Evolutionary conservation across 306 rosid species (phyloP).

Genomic region (Dryas drummondii): DNA sequence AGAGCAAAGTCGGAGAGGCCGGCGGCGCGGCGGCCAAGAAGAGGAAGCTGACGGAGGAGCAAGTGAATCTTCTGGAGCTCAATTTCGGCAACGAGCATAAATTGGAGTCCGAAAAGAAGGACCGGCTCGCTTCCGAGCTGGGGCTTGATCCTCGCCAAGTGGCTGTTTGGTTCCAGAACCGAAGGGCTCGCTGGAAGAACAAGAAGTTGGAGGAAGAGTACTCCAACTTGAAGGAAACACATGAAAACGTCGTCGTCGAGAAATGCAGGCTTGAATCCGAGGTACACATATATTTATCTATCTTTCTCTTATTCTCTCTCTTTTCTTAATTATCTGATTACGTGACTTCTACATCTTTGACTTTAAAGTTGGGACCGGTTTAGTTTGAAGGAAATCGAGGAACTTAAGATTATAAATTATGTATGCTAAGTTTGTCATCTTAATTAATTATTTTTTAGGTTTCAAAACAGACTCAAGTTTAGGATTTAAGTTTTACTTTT

Average conservation of each 20-base stretch:
- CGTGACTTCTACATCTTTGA: constrained; percentile 7
- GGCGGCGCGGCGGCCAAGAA: constrained; percentile 41
- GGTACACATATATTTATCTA: constrained; percentile 35
- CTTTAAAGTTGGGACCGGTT: constrained; percentile 8
- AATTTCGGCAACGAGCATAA: constrained; percentile 78
- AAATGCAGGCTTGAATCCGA: constrained; percentile 70
- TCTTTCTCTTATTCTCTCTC: constrained; percentile 2
- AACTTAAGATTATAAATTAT: background rate
- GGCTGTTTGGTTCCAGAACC: constrained; percentile 94
- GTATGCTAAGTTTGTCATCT: no score
- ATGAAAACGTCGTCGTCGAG: constrained; percentile 53
- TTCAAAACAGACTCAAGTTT: background rate
- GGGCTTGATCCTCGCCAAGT: constrained; percentile 93
- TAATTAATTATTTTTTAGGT: background rate
- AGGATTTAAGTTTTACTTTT: background rate
- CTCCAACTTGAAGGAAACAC: constrained; percentile 51
- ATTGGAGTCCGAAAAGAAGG: constrained; percentile 77
- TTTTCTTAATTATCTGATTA: background rate
- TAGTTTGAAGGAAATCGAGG: constrained; percentile 7
- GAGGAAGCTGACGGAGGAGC: constrained; percentile 75
- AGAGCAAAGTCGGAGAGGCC: constrained; percentile 55
- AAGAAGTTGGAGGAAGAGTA: constrained; percentile 82
- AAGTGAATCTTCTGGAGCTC: constrained; percentile 61
- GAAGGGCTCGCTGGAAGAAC: constrained; percentile 97
- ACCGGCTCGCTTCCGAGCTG: constrained; percentile 70